These are phyloP conservation scores for Hypoxylon perforatum DNA, from an alignment of 495 filamentous ascomycete genomes.

Conservation along the genomic window DNA sequence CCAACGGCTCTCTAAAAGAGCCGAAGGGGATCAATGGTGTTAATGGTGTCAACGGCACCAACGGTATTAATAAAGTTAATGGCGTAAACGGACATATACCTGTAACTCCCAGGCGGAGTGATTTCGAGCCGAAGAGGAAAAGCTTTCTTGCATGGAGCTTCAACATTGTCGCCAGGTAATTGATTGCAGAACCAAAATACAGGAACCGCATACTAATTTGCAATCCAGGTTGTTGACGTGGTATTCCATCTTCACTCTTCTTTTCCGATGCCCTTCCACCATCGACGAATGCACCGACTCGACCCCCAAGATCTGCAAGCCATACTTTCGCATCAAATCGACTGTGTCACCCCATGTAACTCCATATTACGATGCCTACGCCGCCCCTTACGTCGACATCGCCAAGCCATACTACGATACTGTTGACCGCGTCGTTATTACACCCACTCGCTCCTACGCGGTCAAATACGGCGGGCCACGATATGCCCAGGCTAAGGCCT, in stretches of 20 bases:
- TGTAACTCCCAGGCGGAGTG: conserved; percentile 35
- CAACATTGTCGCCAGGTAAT: conserved; percentile 71
- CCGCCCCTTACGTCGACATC: conserved; percentile 81
- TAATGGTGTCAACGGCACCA: conserved; percentile 40
- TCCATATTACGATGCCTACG: conserved; percentile 89
- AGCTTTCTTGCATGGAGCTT: conserved; percentile 63
- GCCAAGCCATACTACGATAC: conserved; percentile 78
- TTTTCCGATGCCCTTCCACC: conserved; percentile 83
- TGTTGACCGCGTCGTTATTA: conserved; percentile 73
- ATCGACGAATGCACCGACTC: conserved; percentile 71
- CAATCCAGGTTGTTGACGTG: conserved; percentile 78
- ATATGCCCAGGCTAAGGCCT: conserved; percentile 71
- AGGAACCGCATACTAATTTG: conserved; percentile 13
- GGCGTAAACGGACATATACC: conserved; percentile 47
- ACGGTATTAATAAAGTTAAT: conserved; percentile 43
- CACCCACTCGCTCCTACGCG: conserved; percentile 71
- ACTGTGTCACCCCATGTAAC: conserved; percentile 77
- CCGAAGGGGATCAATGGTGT: conserved; percentile 34
- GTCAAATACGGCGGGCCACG: conserved; percentile 83
- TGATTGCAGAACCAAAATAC: neutral
- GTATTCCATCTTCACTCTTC: conserved; percentile 82
- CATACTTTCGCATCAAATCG: conserved; percentile 77
- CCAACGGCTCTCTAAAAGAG: conserved; percentile 49
- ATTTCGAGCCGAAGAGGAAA: conserved; percentile 44
- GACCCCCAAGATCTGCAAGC: conserved; percentile 85